Conservation (phyloP, 192 early-diverging fungal species). For the Paraglomus occultum region DNA sequence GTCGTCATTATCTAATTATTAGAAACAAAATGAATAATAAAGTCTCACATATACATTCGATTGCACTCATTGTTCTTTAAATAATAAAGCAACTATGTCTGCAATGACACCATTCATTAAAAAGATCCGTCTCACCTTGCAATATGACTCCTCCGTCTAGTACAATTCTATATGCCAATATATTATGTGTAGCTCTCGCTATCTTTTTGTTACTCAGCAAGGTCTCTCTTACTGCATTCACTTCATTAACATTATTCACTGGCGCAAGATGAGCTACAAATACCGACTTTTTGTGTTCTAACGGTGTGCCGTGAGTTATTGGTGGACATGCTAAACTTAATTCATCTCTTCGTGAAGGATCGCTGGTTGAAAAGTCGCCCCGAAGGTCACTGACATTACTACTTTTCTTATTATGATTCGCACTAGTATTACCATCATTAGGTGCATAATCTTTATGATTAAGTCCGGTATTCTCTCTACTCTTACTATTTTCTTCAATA, state of each 20-base stretch:
- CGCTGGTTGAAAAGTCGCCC: neutral
- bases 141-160: slow-evolving; percentile 49
- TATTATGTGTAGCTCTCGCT: slow-evolving; percentile 87
- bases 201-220: slow-evolving; percentile 71
- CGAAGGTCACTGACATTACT: slow-evolving; percentile 23
- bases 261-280: slow-evolving; percentile 82
- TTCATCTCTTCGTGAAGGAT: no score
- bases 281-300: slow-evolving; percentile 77
- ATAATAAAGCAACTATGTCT: neutral
- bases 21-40: neutral
- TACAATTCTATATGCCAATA: slow-evolving; percentile 80
- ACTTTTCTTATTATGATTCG: slow-evolving; percentile 26
- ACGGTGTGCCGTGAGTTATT: slow-evolving; percentile 38
- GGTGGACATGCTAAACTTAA: slow-evolving; percentile 13
- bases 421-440: slow-evolving; percentile 12
- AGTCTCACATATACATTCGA: neutral
- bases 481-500: slow-evolving; percentile 3
- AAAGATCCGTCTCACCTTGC: slow-evolving; percentile 45
- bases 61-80: neutral
- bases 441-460: neutral
- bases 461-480: neutral
- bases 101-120: neutral
- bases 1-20: slow-evolving; percentile 74
- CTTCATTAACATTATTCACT: slow-evolving; percentile 52
- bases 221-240: slow-evolving; percentile 50